phyloP scores from a whole-genome alignment of 805 yeast genomes.

The Brettanomyces custersianus region DNA sequence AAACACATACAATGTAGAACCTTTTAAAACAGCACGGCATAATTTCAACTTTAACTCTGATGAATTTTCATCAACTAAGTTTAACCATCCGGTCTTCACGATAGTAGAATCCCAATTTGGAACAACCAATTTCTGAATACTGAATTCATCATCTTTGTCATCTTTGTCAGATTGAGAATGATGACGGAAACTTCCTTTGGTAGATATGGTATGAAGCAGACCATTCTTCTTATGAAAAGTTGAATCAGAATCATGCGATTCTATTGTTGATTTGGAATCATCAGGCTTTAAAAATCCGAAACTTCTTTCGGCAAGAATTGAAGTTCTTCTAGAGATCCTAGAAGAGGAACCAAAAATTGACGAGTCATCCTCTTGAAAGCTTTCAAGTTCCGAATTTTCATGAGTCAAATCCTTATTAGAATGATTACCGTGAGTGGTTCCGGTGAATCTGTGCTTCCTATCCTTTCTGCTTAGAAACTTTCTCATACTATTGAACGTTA shows the following conservation, averaged over 20 bases:
- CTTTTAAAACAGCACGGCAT: slow-evolving; percentile 59
- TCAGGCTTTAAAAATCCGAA: slow-evolving; percentile 1
- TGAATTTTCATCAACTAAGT: slow-evolving; percentile 29
- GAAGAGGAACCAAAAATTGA: slow-evolving; percentile 3
- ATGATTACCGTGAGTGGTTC: background rate
- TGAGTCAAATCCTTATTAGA: background rate
- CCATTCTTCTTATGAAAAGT: background rate
- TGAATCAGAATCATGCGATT: slow-evolving; percentile 1
- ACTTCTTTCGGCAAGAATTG: background rate
- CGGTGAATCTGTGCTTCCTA: slow-evolving; percentile 10
- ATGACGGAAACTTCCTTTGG: background rate
- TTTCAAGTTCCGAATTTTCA: slow-evolving; percentile 1
- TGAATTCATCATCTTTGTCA: slow-evolving; percentile 1
- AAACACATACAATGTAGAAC: slow-evolving; percentile 55
- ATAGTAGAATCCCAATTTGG: slow-evolving; percentile 26
- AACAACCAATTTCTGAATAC: slow-evolving; percentile 16
- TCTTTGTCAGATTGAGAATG: background rate
- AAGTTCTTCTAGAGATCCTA: slow-evolving; percentile 1
- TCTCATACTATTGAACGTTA: too few relatives aligned
- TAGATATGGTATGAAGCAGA: background rate
- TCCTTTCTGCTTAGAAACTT: slow-evolving; percentile 27
- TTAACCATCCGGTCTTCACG: slow-evolving; percentile 54
- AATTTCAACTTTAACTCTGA: slow-evolving; percentile 29
- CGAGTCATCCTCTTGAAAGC: slow-evolving; percentile 2
- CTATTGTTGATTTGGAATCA: background rate